Evolutionary conservation across 495 filamentous ascomycete species (phyloP).

Genomic region (Penicillium antarcticum): DNA sequence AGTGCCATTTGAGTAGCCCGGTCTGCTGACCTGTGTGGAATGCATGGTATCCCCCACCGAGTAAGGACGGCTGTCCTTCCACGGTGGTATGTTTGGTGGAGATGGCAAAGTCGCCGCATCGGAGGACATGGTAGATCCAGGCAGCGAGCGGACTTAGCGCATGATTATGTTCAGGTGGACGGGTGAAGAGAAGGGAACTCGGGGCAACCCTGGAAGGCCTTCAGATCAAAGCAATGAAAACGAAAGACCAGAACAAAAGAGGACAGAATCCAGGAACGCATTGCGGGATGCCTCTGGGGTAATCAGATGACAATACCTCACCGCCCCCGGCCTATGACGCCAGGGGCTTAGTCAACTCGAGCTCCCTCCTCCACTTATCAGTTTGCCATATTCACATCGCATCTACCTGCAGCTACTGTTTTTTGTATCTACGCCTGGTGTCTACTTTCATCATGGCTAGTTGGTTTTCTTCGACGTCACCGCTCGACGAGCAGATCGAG

Average conservation of each 20-base stretch:
- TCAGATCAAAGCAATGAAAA: neutral
- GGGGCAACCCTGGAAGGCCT: neutral
- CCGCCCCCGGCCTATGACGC: conserved; percentile 35
- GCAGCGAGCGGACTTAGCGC: conserved; percentile 22
- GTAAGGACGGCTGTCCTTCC: conserved; percentile 32
- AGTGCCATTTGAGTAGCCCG: conserved; percentile 23
- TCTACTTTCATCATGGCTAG: conserved; percentile 66
- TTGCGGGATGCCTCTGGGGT: conserved; percentile 20
- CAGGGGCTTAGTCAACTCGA: conserved; percentile 26
- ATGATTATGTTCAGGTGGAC: conserved; percentile 17
- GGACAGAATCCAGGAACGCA: conserved; percentile 18
- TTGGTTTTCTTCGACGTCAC: conserved; percentile 86
- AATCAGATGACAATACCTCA: conserved; percentile 25
- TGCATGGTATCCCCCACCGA: conserved; percentile 30
- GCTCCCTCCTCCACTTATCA: conserved; percentile 4
- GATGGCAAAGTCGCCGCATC: conserved; percentile 44
- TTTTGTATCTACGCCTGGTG: neutral
- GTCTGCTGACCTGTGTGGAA: conserved; percentile 25
- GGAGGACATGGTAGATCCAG: conserved; percentile 38
- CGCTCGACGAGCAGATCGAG: conserved; percentile 95
- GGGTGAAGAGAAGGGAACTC: neutral
- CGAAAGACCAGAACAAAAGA: conserved; percentile 10
- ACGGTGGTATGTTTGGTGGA: conserved; percentile 34
- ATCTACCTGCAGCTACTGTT: neutral
- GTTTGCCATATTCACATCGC: conserved; percentile 5